phyloP scores from a whole-genome alignment of 2,329 filamentous ascomycete genomes.

The Phyllosticta paracitricarpa region DNA sequence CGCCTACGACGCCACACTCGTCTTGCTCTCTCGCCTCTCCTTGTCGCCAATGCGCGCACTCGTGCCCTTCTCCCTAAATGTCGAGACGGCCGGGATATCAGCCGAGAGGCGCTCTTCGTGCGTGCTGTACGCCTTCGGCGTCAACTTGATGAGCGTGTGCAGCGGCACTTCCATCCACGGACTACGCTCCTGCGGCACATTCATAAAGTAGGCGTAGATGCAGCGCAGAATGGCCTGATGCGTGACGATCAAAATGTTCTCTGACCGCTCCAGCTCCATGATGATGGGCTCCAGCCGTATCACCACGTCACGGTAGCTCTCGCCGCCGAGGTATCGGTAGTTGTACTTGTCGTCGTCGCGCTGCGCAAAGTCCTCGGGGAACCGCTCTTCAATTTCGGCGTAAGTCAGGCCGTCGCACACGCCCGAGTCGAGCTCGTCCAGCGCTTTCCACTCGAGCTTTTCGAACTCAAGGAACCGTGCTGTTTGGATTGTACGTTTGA shows the following conservation, averaged over 20 bases:
- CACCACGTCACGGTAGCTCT: constrained; percentile 93
- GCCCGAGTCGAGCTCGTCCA: constrained; percentile 93
- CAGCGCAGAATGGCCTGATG: constrained; percentile 94
- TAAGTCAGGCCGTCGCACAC: constrained; percentile 96
- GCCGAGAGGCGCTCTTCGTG: constrained; percentile 81
- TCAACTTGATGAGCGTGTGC: constrained; percentile 93
- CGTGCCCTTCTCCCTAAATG: constrained; percentile 80
- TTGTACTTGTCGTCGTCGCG: constrained; percentile 99
- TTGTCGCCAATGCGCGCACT: constrained; percentile 1
- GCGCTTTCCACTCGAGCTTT: constrained; percentile 95
- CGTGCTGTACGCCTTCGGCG: constrained; percentile 86
- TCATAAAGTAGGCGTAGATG: constrained; percentile 99
- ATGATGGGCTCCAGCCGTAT: constrained; percentile 98
- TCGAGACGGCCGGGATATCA: constrained; percentile 90
- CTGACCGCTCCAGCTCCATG: constrained; percentile 93
- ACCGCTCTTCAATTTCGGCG: constrained; percentile 82
- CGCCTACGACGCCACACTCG: not conserved
- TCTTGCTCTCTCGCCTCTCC: not conserved
- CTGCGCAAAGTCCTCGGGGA: constrained; percentile 88
- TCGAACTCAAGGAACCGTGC: constrained; percentile 83
- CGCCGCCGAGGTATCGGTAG: constrained; percentile 93
- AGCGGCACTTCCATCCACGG: constrained; percentile 99
- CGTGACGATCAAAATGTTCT: constrained; percentile 96
- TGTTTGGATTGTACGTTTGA: constrained; percentile 82
- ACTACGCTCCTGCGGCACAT: constrained; percentile 81